phyloP scores from a whole-genome alignment of 805 yeast genomes.

The Lachancea quebecensis region DNA sequence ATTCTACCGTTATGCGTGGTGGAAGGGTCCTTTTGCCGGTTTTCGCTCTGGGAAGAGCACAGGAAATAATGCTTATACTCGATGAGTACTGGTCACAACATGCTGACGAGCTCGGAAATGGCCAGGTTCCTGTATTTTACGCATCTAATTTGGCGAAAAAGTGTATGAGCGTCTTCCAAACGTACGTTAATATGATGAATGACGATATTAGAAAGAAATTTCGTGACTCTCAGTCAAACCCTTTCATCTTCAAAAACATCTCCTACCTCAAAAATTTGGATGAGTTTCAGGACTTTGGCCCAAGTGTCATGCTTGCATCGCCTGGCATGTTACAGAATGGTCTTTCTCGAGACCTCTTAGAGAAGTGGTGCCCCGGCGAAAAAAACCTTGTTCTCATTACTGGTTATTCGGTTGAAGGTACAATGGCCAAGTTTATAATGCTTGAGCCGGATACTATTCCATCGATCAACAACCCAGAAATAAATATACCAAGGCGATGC shows the following conservation, averaged over 20 bases:
- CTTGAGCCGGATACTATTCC: constrained; percentile 90
- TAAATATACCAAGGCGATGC: constrained; percentile 78
- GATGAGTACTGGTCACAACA: constrained; percentile 93
- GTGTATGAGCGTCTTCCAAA: constrained; percentile 96
- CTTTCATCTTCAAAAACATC: constrained; percentile 83
- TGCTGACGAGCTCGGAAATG: constrained; percentile 59
- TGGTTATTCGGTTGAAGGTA: constrained; percentile 98
- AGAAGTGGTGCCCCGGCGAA: constrained; percentile 96
- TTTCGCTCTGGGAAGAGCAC: constrained; percentile 95
- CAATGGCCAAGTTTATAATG: constrained; percentile 86
- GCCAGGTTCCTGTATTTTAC: constrained; percentile 71
- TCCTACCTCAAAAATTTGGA: constrained; percentile 75
- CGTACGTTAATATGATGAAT: constrained; percentile 96
- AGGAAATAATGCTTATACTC: constrained; percentile 78
- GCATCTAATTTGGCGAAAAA: constrained; percentile 91
- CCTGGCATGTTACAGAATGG: constrained; percentile 99
- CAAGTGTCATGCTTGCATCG: constrained; percentile 91
- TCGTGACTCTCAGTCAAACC: constrained; percentile 75
- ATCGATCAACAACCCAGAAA: constrained; percentile 71
- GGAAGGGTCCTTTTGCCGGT: constrained; percentile 92
- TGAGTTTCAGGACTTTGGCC: constrained; percentile 85
- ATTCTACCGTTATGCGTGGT: constrained; percentile 75
- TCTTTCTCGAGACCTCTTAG: constrained; percentile 81
- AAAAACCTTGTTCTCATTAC: constrained; percentile 82
- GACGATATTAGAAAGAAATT: constrained; percentile 73